Evolutionary conservation across 106 monocot species (phyloP).

Genomic region (Dendrobium huoshanense): DNA sequence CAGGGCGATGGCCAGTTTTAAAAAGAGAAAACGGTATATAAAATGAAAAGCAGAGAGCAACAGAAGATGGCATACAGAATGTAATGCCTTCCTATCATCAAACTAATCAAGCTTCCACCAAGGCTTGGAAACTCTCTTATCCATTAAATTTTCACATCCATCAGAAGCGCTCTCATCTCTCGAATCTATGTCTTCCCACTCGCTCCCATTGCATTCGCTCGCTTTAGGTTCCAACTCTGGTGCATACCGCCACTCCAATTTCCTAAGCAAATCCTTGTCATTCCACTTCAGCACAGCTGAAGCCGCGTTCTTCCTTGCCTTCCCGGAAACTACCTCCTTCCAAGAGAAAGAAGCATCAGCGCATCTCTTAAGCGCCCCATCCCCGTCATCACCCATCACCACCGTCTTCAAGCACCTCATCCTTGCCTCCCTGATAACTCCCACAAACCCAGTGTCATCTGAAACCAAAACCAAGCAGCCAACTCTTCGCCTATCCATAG

Average conservation of each 20-base stretch:
- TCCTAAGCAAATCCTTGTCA: constrained; percentile 48
- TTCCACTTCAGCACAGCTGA: constrained; percentile 43
- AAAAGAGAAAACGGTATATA: too few relatives aligned
- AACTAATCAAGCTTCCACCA: constrained; percentile 50
- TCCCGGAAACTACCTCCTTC: constrained; percentile 64
- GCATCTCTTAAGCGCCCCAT: constrained; percentile 47
- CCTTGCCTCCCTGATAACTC: constrained; percentile 44
- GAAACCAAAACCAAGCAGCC: constrained; percentile 65
- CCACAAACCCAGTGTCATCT: constrained; percentile 34
- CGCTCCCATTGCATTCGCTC: background rate
- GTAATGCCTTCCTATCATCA: background rate
- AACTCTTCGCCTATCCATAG: constrained; percentile 29
- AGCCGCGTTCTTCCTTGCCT: constrained; percentile 45
- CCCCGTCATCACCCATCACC: constrained; percentile 51
- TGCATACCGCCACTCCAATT: constrained; percentile 59
- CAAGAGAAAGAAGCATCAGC: constrained; percentile 59
- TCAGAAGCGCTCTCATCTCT: background rate
- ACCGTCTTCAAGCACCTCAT: constrained; percentile 56
- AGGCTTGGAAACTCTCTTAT: constrained; percentile 15
- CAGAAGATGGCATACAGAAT: background rate
- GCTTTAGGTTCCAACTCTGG: background rate
- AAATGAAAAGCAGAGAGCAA: background rate
- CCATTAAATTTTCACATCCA: constrained; percentile 5
- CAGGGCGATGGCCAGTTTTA: background rate
- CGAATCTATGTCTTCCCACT: constrained; percentile 3